phyloP scores from a whole-genome alignment of 805 yeast species.

The Zygosaccharomyces bisporus region DNA sequence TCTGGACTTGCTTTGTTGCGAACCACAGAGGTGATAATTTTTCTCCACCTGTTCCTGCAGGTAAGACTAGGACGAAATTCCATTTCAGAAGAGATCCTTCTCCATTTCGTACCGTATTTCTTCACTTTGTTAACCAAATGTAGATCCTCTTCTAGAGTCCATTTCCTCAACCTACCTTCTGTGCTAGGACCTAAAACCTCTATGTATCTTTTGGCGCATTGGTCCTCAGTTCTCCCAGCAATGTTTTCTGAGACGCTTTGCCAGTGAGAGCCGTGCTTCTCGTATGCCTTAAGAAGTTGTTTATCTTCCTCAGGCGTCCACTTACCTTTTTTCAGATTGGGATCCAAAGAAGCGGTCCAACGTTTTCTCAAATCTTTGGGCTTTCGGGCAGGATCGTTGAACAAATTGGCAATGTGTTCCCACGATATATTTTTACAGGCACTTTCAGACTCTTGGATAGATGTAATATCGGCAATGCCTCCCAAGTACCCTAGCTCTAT shows the following conservation, averaged over 20 bases:
- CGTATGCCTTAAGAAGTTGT: slow-evolving; percentile 56
- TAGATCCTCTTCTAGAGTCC: slow-evolving; percentile 78
- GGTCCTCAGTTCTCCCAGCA: slow-evolving; percentile 87
- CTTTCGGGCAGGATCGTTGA: slow-evolving; percentile 50
- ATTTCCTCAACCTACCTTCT: slow-evolving; percentile 68
- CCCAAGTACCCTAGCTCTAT: slow-evolving; percentile 34
- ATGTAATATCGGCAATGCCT: slow-evolving; percentile 34
- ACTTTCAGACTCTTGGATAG: slow-evolving; percentile 29
- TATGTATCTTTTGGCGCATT: slow-evolving; percentile 85
- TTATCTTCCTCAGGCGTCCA: slow-evolving; percentile 85
- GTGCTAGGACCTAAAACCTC: slow-evolving; percentile 84
- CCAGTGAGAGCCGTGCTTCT: slow-evolving; percentile 77
- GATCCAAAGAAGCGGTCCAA: slow-evolving; percentile 84
- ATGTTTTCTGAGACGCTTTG: slow-evolving; percentile 73
- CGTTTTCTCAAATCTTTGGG: slow-evolving; percentile 82
- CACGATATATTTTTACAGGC: slow-evolving; percentile 47
- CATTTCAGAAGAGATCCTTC: slow-evolving; percentile 67
- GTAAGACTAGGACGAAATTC: slow-evolving; percentile 81
- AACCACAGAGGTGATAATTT: slow-evolving; percentile 70
- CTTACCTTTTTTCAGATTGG: slow-evolving; percentile 73
- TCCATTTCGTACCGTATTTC: slow-evolving; percentile 82
- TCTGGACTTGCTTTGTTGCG: slow-evolving; percentile 56
- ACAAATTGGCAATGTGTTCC: slow-evolving; percentile 52
- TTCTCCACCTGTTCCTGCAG: slow-evolving; percentile 91
- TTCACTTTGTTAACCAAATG: slow-evolving; percentile 63